A percentile compares a stretch with the other conserved stretches of the same genome.
Conservation (phyloP, 2,329 filamentous ascomycete species). For the Pseudogymnoascus sp. region DNA sequence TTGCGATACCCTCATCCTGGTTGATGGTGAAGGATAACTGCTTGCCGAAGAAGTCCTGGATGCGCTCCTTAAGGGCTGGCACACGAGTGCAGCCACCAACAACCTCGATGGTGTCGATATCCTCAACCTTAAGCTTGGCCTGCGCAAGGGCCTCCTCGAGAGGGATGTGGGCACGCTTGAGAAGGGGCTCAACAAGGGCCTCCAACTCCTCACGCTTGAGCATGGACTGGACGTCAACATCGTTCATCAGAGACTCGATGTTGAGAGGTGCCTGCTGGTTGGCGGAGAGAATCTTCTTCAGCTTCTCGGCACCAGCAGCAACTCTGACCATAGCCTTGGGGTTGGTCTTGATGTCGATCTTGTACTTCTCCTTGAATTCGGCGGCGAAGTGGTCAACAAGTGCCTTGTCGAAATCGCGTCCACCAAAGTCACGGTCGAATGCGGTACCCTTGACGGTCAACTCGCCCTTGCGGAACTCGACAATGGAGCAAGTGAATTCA, state of each 20-base stretch:
- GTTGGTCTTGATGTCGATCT: conserved; percentile 89
- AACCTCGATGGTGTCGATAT: conserved; percentile 90
- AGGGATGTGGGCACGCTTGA: conserved; percentile 64
- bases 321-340: conserved; percentile 84
- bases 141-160: conserved; percentile 91
- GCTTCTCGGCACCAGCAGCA: conserved; percentile 83
- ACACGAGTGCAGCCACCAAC: conserved; percentile 94
- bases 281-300: conserved; percentile 97
- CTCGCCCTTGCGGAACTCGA: conserved; percentile 97
- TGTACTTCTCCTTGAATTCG: conserved; percentile 97
- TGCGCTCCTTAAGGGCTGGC: conserved; percentile 81
- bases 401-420: conserved; percentile 93
- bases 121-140: conserved; percentile 80
- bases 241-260: conserved; percentile 98
- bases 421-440: conserved; percentile 93
- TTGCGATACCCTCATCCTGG: conserved; percentile 93
- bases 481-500: conserved; percentile 89
- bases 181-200: conserved; percentile 76
- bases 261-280: conserved; percentile 89
- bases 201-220: conserved; percentile 94
- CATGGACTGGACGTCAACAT: conserved; percentile 81
- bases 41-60: conserved; percentile 90
- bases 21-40: conserved; percentile 90
- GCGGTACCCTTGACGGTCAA: conserved; percentile 86
- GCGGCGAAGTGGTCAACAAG: conserved; percentile 89